These are phyloP conservation scores for Tricholoma matsutake DNA, from an alignment of 768 basidiomycete genomes.

Conservation along the genomic window DNA sequence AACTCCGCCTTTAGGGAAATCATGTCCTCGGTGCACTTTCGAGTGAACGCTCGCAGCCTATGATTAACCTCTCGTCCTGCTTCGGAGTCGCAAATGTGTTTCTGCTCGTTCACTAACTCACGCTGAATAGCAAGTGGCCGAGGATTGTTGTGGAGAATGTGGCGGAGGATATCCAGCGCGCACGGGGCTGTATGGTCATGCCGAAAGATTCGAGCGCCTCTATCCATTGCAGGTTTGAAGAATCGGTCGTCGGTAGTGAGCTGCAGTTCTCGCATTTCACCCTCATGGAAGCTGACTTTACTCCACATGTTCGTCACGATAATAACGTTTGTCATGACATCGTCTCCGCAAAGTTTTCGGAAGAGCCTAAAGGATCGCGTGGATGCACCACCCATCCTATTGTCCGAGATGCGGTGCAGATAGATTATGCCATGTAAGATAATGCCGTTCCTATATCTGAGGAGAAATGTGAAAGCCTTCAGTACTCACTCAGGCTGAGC, in stretches of 20 bases:
- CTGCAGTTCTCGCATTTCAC: constrained; percentile 36
- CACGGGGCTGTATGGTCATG: constrained; percentile 28
- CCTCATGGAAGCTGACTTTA: constrained; percentile 27
- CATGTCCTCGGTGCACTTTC: constrained; percentile 5
- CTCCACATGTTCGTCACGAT: constrained; percentile 53
- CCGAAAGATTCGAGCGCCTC: constrained; percentile 38
- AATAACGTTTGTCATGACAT: constrained; percentile 40
- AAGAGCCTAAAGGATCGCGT: constrained; percentile 44
- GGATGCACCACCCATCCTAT: constrained; percentile 39
- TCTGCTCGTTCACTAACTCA: constrained; percentile 13
- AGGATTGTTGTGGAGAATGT: constrained; percentile 17
- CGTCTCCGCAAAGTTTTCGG: constrained; percentile 43
- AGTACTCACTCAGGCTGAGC: no score
- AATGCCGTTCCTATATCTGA: neutral
- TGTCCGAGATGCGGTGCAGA: constrained; percentile 41
- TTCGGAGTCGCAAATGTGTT: constrained; percentile 32
- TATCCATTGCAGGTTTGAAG: constrained; percentile 41
- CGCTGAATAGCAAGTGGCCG: constrained; percentile 9
- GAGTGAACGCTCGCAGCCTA: constrained; percentile 1
- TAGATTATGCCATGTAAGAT: constrained; percentile 36
- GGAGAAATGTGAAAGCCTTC: neutral
- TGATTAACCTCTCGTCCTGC: constrained; percentile 23
- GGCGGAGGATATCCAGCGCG: constrained; percentile 28
- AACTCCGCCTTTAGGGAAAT: neutral
- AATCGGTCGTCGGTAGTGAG: constrained; percentile 28